Conservation (phyloP, 2,329 filamentous ascomycete genomes). For the Xylariaceae sp. region DNA sequence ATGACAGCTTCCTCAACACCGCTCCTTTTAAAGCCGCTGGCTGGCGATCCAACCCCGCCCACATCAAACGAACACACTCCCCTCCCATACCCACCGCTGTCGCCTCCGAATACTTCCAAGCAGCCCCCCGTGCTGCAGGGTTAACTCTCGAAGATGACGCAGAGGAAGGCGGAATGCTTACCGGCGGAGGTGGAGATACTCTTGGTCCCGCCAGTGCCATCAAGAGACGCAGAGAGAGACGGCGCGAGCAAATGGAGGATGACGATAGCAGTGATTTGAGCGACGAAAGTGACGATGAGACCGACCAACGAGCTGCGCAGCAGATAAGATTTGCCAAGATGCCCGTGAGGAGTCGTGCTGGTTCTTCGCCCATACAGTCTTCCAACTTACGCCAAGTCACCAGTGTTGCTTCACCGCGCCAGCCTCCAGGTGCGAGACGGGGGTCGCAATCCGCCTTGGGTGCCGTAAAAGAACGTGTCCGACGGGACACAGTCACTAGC, state of each 20-base stretch:
- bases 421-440: conserved; percentile 47
- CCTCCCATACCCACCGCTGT: conserved; percentile 81
- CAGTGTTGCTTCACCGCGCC: conserved; percentile 44
- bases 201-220: conserved; percentile 64
- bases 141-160: conserved; percentile 66
- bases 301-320: conserved; percentile 69
- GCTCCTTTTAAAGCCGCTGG: conserved; percentile 78
- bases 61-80: conserved; percentile 79
- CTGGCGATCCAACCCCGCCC: conserved; percentile 69
- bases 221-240: conserved; percentile 57
- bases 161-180: conserved; percentile 69
- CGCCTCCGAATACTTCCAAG: conserved; percentile 79
- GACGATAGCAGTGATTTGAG: conserved; percentile 82
- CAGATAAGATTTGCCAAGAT: conserved; percentile 97
- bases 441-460: conserved; percentile 71
- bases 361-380: conserved; percentile 78
- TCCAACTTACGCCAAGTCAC: conserved; percentile 57
- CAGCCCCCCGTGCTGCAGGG: conserved; percentile 57
- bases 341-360: conserved; percentile 80
- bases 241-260: conserved; percentile 73
- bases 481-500: conserved; percentile 74
- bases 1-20: conserved; percentile 74
- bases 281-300: conserved; percentile 78
- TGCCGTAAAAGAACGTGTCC: conserved; percentile 63
- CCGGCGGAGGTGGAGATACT: conserved; percentile 63